Evolutionary conservation across 129 eudicot genomes (phyloP), one percentile per base, ranked within the genome.

Genomic region (Sambucus nigra): DNA sequence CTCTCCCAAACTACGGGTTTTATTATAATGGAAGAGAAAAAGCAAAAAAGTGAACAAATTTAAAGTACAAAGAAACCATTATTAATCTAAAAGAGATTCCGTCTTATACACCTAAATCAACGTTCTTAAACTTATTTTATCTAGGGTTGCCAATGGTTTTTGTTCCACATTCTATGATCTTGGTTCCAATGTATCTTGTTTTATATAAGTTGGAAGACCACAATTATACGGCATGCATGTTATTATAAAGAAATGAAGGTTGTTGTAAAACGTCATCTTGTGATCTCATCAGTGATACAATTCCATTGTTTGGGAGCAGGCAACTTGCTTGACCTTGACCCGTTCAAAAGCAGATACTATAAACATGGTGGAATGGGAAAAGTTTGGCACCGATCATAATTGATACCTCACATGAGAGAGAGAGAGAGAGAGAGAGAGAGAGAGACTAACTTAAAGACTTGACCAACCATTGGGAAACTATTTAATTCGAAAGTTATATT

Each of bases 31-130:
- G 1, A 35, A 35, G 42, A 8, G 12, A 35, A 35, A 31, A 9
- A 35, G 13, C 8, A 35, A 35, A 35, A 35, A 35, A 7, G 15
- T 52, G 51, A 39, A 44, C 25, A 29, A 26, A 33, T 35, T 35
- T 15, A 40, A 49, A 39, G 61, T 40, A 68, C 25, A 57, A 49
- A 63, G 29, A 38, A 58, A 56, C 45, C 16, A 24, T 48, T 55
- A 12, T 7, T 29, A 25, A 50, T 63, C 45, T 6, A 19, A 2
- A 57, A 61, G 51, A 17, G 51, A 29, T 24, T 58, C 73, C 74
- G 52, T 25, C 51, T 56, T 62, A 61, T 24, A 13, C 62, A 74
- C 62, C 74, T 56, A 40, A 73, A 63, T 63, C 67, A 62, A 21
- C 64, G 79, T 49, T 52, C 35, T 45, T 29, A 51, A 11, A 54